phyloP scores from a whole-genome alignment of 352 stramenopile genomes.

The Phytophthora sp. region DNA sequence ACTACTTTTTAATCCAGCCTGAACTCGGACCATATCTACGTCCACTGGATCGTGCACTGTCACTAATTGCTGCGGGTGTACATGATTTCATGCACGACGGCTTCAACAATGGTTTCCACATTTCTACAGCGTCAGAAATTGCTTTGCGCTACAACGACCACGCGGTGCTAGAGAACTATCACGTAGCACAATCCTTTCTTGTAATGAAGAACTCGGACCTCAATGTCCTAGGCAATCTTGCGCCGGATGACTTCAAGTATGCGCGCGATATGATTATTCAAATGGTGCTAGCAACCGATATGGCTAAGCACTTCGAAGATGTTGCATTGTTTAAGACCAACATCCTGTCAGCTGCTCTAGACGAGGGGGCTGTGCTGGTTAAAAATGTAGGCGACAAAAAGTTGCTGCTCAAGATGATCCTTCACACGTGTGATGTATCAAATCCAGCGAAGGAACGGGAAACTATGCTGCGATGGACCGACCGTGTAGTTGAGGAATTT shows the following conservation, averaged over 20 bases:
- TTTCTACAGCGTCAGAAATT: constrained; percentile 86
- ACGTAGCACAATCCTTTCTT: constrained; percentile 89
- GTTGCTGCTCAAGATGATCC: constrained; percentile 88
- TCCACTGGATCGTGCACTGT: constrained; percentile 72
- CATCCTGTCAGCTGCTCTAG: constrained; percentile 67
- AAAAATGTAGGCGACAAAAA: constrained; percentile 90
- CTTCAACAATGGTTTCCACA: constrained; percentile 92
- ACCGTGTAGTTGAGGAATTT: constrained; percentile 95
- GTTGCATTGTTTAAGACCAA: constrained; percentile 89
- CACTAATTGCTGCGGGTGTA: constrained; percentile 81
- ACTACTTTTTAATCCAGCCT: constrained; percentile 86
- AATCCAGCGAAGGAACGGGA: constrained; percentile 92
- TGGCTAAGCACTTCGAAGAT: constrained; percentile 91
- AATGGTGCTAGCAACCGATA: constrained; percentile 91
- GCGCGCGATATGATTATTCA: constrained; percentile 89
- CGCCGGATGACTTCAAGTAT: constrained; percentile 86
- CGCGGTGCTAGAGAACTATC: constrained; percentile 89
- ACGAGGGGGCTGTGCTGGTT: constrained; percentile 74
- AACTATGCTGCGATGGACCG: constrained; percentile 92
- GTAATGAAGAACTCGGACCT: constrained; percentile 91
- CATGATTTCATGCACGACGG: constrained; percentile 92
- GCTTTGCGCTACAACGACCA: constrained; percentile 91
- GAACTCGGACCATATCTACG: constrained; percentile 78
- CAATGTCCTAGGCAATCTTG: constrained; percentile 83
- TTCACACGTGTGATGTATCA: constrained; percentile 95